Evolutionary conservation across 2,329 filamentous ascomycete species (phyloP).

Genomic region (Dothiorella sarmentorum): DNA sequence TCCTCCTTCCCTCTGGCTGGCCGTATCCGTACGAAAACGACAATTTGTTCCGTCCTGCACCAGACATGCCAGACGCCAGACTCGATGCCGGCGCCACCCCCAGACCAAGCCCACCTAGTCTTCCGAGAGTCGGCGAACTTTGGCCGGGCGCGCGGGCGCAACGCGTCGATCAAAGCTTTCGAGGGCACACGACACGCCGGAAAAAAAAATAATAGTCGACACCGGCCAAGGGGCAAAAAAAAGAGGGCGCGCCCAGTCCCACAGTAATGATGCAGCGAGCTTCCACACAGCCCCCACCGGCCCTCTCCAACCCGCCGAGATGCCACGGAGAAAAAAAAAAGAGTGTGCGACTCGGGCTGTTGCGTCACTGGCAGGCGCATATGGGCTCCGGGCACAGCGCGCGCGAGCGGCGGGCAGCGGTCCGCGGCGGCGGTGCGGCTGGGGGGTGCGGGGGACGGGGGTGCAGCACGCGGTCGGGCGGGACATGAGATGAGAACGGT

Average conservation of each 20-base stretch:
- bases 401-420: background rate
- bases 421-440: background rate
- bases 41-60: too few relatives aligned
- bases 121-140: constrained; percentile 14
- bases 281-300: background rate
- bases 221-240: background rate
- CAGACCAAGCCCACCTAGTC: background rate
- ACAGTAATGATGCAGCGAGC: constrained; percentile 12
- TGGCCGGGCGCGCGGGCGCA: constrained; percentile 11
- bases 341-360: too few relatives aligned
- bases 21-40: too few relatives aligned
- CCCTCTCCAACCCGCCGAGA: background rate
- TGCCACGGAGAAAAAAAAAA: too few relatives aligned
- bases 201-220: constrained; percentile 6
- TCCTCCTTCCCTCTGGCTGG: background rate
- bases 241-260: background rate
- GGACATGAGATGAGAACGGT: background rate
- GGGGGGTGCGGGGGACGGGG: background rate
- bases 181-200: constrained; percentile 14
- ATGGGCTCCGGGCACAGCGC: background rate
- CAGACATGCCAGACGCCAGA: too few relatives aligned
- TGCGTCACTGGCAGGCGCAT: constrained; percentile 1
- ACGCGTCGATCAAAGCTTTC: constrained; percentile 2
- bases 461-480: constrained; percentile 1
- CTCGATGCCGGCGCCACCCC: too few relatives aligned